Evolutionary conservation across 257 asterid genomes (phyloP).

Genomic region (Przewalskia tangutica): DNA sequence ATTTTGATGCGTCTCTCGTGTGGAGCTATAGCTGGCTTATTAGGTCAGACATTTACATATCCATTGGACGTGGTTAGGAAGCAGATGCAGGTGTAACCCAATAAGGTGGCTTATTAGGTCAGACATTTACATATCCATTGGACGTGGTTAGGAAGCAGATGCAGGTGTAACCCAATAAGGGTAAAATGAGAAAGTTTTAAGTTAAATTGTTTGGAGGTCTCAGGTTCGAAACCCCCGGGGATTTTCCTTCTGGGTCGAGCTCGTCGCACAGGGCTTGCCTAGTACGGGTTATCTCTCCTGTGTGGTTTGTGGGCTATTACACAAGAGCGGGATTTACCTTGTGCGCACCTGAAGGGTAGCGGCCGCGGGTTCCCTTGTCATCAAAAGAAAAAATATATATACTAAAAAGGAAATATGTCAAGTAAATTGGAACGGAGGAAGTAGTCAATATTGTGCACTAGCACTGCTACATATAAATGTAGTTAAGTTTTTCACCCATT

Average conservation of each 20-base stretch:
- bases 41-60: conserved; percentile 91
- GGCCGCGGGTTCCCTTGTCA: no score
- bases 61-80: conserved; percentile 93
- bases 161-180: conserved; percentile 46
- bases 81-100: conserved; percentile 80
- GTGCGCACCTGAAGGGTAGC: no score
- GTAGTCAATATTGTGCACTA: not conserved
- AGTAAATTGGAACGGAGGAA: not conserved
- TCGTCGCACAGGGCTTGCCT: no score
- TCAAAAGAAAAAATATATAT: no score
- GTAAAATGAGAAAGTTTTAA: not conserved
- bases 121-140: conserved; percentile 87
- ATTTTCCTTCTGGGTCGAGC: no score
- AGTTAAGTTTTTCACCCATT: not conserved
- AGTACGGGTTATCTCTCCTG: no score
- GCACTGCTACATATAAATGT: not conserved
- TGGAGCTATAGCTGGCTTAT: conserved; percentile 94
- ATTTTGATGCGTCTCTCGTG: conserved; percentile 74
- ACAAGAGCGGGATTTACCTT: no score
- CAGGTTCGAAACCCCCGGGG: no score
- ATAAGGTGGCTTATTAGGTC: conserved; percentile 83
- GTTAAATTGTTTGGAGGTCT: not conserved
- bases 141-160: conserved; percentile 95
- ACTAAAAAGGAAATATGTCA: not conserved
- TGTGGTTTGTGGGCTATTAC: no score